Evolutionary conservation across 2,329 filamentous ascomycete genomes (phyloP).

Genomic region (Xylogone sp.): DNA sequence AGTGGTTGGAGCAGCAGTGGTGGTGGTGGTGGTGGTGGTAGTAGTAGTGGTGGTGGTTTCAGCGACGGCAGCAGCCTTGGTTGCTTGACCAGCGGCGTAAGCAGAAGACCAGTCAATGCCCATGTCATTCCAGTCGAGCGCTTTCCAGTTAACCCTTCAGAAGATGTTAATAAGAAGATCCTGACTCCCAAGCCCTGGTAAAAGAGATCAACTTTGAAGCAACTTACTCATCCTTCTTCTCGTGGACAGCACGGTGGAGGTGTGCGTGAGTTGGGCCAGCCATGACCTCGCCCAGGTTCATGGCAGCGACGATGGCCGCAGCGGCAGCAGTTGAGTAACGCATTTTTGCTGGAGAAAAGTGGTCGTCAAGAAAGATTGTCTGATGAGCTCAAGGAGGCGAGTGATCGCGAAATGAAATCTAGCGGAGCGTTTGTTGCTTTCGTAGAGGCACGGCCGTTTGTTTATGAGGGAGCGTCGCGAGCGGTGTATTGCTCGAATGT

Average conservation of each 20-base stretch:
- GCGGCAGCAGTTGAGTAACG: slow-evolving; percentile 24
- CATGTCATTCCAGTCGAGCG: slow-evolving; percentile 22
- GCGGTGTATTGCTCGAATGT: slow-evolving; percentile 24
- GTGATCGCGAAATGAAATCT: slow-evolving; percentile 6
- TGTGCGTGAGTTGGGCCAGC: slow-evolving; percentile 26
- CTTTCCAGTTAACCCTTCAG: slow-evolving; percentile 16
- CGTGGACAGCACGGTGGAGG: slow-evolving; percentile 21
- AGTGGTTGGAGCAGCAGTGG: slow-evolving; percentile 3
- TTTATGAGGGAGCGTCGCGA: slow-evolving; percentile 23
- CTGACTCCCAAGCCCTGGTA: too few relatives aligned
- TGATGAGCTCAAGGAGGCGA: background rate
- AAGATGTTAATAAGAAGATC: too few relatives aligned
- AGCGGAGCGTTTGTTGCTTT: background rate
- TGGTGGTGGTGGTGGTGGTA: background rate
- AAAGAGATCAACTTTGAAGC: too few relatives aligned
- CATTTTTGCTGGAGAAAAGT: slow-evolving; percentile 17
- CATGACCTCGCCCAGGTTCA: slow-evolving; percentile 24
- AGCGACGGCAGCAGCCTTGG: slow-evolving; percentile 4
- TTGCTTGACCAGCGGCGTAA: slow-evolving; percentile 15
- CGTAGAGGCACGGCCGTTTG: slow-evolving; percentile 14
- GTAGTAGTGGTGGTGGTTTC: slow-evolving; percentile 1
- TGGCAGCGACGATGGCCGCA: slow-evolving; percentile 22
- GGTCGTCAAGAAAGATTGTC: slow-evolving; percentile 1
- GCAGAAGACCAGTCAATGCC: slow-evolving; percentile 23
- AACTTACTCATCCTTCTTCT: slow-evolving; percentile 29